Conservation (phyloP, 192 early-diverging fungal genomes). For the Rhizoclosmatium globosum region DNA sequence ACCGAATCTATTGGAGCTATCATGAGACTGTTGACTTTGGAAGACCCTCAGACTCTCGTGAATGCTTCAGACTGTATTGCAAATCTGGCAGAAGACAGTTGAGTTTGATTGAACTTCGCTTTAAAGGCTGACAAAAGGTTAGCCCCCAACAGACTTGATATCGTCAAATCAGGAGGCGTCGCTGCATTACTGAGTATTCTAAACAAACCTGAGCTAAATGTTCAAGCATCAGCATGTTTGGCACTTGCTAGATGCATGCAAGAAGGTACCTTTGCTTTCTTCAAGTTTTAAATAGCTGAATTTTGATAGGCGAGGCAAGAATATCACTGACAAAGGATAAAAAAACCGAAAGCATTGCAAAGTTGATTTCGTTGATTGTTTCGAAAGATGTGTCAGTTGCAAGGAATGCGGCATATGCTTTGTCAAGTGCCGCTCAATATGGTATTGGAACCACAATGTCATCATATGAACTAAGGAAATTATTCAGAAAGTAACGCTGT, state of each 20-base stretch:
- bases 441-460: slow-evolving; percentile 36
- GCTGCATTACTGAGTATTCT: slow-evolving; percentile 16
- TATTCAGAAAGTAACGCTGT: slow-evolving; percentile 53
- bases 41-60: slow-evolving; percentile 52
- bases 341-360: slow-evolving; percentile 36
- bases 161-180: slow-evolving; percentile 43
- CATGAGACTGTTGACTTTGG: slow-evolving; percentile 45
- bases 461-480: neutral
- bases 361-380: slow-evolving; percentile 50
- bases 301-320: slow-evolving; percentile 43
- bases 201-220: slow-evolving; percentile 34
- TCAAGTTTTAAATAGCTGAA: neutral
- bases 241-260: slow-evolving; percentile 44
- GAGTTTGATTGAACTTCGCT: slow-evolving; percentile 14
- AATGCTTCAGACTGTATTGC: slow-evolving; percentile 61
- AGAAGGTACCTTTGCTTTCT: slow-evolving; percentile 35
- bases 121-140: too few species aligned
- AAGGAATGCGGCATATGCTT: slow-evolving; percentile 58
- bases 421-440: slow-evolving; percentile 54
- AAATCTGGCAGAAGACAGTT: slow-evolving; percentile 63
- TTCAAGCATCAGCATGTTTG: slow-evolving; percentile 36
- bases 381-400: slow-evolving; percentile 58
- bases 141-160: slow-evolving; percentile 42
- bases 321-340: slow-evolving; percentile 45
- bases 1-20: slow-evolving; percentile 45